Evolutionary conservation across 108 stramenopile genomes (phyloP).

Genomic region (Mayamaea pseudoterrestris): DNA sequence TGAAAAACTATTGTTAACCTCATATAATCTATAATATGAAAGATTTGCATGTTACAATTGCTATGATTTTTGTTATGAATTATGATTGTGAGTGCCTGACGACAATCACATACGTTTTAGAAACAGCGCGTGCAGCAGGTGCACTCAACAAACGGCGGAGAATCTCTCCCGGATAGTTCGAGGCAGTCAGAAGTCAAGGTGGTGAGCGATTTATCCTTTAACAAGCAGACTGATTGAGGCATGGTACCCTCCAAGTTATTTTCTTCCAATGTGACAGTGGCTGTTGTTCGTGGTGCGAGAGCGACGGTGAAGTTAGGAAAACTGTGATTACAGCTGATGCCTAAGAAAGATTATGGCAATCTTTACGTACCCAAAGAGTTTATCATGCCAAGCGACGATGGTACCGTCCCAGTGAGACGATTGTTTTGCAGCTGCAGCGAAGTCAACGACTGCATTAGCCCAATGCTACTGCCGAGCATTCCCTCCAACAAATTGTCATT

Average conservation of each 20-base stretch:
- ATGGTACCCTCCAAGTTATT: slow-evolving; percentile 36
- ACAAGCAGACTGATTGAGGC: slow-evolving; percentile 31
- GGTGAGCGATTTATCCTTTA: background rate
- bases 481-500: slow-evolving; percentile 58
- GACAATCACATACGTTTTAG: too few species aligned
- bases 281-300: slow-evolving; percentile 3
- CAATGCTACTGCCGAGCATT: slow-evolving; percentile 37
- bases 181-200: slow-evolving; percentile 28
- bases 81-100: too few species aligned
- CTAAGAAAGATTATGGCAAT: background rate
- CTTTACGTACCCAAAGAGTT: slow-evolving; percentile 18
- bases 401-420: slow-evolving; percentile 38
- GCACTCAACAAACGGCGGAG: slow-evolving; percentile 34
- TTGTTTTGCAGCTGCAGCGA: slow-evolving; percentile 64
- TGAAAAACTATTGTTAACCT: too few species aligned
- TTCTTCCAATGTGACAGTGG: slow-evolving; percentile 30
- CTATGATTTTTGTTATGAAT: too few species aligned
- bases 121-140: slow-evolving; percentile 36
- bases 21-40: too few species aligned
- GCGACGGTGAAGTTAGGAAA: background rate
- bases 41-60: too few species aligned
- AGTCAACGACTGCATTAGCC: slow-evolving; percentile 19
- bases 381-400: slow-evolving; percentile 29
- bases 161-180: slow-evolving; percentile 24
- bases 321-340: background rate